Evolutionary conservation across 805 yeast genomes (phyloP).

Genomic region (Jamesozyma hellenica): DNA sequence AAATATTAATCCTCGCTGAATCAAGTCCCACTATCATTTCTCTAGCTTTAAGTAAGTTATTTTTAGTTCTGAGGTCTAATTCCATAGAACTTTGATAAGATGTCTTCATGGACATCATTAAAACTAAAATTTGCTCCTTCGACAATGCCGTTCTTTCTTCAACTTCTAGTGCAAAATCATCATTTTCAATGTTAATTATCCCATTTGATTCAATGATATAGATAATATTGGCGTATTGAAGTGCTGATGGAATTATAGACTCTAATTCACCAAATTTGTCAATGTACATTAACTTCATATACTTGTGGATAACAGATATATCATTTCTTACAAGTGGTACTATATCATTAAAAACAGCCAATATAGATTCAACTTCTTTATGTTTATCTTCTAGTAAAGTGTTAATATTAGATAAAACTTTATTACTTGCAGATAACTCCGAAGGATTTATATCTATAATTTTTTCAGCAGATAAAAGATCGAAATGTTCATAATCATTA

Average conservation of each 20-base stretch:
- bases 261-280: conserved; percentile 65
- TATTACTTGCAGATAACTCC: background rate
- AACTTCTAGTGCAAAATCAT: conserved; percentile 22
- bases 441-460: conserved; percentile 1
- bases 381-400: background rate
- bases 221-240: conserved; percentile 50
- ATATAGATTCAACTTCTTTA: conserved; percentile 18
- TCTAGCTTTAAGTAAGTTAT: conserved; percentile 31
- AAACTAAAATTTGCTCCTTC: conserved; percentile 58
- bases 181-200: conserved; percentile 26
- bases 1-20: conserved; percentile 35
- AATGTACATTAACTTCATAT: conserved; percentile 43
- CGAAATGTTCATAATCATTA: conserved; percentile 7
- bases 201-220: conserved; percentile 36
- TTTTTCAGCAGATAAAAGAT: conserved; percentile 4
- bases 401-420: background rate
- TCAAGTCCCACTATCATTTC: conserved; percentile 38
- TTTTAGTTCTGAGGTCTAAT: conserved; percentile 29
- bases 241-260: conserved; percentile 48
- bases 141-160: conserved; percentile 33
- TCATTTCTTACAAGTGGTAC: conserved; percentile 47
- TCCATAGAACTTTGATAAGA: conserved; percentile 26
- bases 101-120: conserved; percentile 64
- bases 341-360: conserved; percentile 45
- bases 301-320: conserved; percentile 38